Percentiles rank a stretch among this genome's conserved stretches.
These are phyloP conservation scores for Theileria sp. DNA, from an alignment of 169 alveolate species.

Conservation along the genomic window DNA sequence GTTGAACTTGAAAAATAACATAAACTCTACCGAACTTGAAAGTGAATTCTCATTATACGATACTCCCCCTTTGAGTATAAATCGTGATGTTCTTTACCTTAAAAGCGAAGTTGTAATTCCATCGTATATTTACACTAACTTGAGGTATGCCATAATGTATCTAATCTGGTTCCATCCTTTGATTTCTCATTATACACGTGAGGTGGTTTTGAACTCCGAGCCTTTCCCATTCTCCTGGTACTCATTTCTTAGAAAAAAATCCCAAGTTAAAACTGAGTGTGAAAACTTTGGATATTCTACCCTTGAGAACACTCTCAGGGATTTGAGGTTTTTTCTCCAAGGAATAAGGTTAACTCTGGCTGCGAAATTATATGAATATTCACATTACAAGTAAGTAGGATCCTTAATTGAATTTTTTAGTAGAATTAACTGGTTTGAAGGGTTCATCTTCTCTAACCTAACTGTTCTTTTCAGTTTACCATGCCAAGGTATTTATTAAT, in stretches of 20 bases:
- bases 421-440: slow-evolving; percentile 44
- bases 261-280: slow-evolving; percentile 27
- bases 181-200: slow-evolving; percentile 48
- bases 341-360: slow-evolving; percentile 26
- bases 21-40: background rate
- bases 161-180: slow-evolving; percentile 55
- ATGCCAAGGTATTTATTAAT: slow-evolving; percentile 39
- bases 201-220: slow-evolving; percentile 34
- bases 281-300: slow-evolving; percentile 46
- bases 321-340: slow-evolving; percentile 34
- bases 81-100: background rate
- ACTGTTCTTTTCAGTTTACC: slow-evolving; percentile 58
- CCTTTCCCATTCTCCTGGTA: slow-evolving; percentile 49
- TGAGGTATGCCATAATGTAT: slow-evolving; percentile 49
- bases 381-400: slow-evolving; percentile 5
- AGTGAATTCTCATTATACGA: background rate
- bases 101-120: slow-evolving; percentile 22
- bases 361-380: background rate
- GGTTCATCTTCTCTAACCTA: slow-evolving; percentile 47
- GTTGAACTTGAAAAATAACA: background rate
- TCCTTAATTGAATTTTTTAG: background rate
- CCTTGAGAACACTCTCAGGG: slow-evolving; percentile 32
- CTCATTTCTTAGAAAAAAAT: slow-evolving; percentile 21
- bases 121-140: slow-evolving; percentile 29
- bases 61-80: background rate